A percentile compares a stretch with the other conserved stretches of the same genome.
phyloP scores from a whole-genome alignment of 306 rosid genomes.

The Cotoneaster glaucophyllus region DNA sequence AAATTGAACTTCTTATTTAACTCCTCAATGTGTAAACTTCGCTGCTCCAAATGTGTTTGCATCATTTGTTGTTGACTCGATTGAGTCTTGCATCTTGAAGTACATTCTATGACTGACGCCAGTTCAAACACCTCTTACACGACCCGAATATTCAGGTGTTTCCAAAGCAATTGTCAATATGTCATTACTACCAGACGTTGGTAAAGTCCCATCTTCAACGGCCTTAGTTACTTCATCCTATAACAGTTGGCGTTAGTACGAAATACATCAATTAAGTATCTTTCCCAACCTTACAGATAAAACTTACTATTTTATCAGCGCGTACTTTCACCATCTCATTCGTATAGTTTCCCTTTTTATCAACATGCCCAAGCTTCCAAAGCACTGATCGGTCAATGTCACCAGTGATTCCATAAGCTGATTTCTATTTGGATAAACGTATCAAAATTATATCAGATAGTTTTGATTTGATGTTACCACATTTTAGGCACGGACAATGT shows the following conservation, averaged over 20 bases:
- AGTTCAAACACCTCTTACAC: neutral
- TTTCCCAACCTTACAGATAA: too few relatives aligned
- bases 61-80: neutral
- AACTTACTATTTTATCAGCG: neutral
- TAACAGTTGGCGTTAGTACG: too few relatives aligned
- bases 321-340: too few relatives aligned
- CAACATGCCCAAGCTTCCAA: neutral
- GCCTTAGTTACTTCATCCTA: neutral
- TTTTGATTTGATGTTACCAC: neutral
- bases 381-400: neutral
- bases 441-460: too few relatives aligned
- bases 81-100: neutral
- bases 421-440: neutral
- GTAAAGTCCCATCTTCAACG: neutral
- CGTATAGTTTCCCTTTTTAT: neutral
- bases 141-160: neutral
- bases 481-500: neutral
- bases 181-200: neutral
- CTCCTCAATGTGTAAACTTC: neutral
- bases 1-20: neutral
- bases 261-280: too few relatives aligned
- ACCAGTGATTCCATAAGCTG: neutral
- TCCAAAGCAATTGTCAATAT: neutral
- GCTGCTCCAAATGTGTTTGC: neutral
- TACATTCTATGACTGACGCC: neutral